These are phyloP conservation scores for Oryza longistaminata DNA, from an alignment of 176 grass and related monocot species.

Conservation along the genomic window DNA sequence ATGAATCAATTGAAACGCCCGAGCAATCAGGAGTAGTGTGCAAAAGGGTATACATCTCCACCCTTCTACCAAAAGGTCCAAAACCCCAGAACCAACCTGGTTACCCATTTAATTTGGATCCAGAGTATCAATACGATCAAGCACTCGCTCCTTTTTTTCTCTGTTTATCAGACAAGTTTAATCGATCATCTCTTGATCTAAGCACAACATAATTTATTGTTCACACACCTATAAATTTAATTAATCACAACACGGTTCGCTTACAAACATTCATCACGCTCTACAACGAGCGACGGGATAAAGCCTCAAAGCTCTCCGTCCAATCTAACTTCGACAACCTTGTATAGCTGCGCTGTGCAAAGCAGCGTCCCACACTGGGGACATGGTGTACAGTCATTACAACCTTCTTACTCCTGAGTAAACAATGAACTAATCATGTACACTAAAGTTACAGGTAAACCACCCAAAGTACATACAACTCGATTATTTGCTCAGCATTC, in stretches of 20 bases:
- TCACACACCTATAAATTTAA: conserved; percentile 33
- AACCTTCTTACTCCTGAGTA: conserved; percentile 27
- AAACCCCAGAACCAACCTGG: no score
- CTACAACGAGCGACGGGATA: conserved; percentile 31
- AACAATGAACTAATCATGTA: conserved; percentile 54
- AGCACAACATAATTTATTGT: conserved; percentile 43
- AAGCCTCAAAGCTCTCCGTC: background rate
- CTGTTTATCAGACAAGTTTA: background rate
- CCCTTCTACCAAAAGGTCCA: no score
- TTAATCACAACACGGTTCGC: conserved; percentile 20
- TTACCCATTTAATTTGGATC: no score
- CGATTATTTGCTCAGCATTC: background rate
- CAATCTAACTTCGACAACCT: conserved; percentile 29
- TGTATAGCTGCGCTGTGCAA: conserved; percentile 35
- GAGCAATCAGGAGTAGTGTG: no score
- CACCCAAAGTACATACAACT: background rate
- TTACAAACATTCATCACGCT: conserved; percentile 42
- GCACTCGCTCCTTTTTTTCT: background rate
- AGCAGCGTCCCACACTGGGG: background rate
- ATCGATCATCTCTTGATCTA: background rate
- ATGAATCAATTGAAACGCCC: no score
- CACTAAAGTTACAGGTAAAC: conserved; percentile 52
- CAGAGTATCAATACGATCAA: background rate
- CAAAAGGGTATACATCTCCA: no score
- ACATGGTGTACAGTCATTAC: conserved; percentile 34